Conservation (phyloP, 345 rosid genomes). For the Salix arbutifolia region DNA sequence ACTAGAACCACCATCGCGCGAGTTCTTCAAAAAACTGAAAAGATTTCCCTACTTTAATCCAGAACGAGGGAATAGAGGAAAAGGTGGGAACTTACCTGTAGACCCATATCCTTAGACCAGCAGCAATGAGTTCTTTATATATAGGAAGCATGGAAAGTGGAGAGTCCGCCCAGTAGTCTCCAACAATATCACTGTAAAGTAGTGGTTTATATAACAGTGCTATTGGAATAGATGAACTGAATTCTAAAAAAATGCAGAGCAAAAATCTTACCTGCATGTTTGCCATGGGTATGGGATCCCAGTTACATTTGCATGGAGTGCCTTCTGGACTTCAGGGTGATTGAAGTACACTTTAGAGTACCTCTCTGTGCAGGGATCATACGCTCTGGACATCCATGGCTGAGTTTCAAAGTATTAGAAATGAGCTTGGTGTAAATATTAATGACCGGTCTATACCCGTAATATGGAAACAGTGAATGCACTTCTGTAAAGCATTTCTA, state of each 20-base stretch:
- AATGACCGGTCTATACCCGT: not conserved
- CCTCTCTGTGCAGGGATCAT: conserved; percentile 95
- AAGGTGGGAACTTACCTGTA: conserved; percentile 49
- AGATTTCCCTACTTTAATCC: not conserved
- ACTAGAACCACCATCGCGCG: not conserved
- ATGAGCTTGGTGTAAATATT: not conserved
- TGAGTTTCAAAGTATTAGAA: conserved; percentile 27
- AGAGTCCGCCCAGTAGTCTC: conserved; percentile 73
- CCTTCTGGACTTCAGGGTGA: conserved; percentile 82
- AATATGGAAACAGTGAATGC: not conserved
- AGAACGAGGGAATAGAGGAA: not conserved
- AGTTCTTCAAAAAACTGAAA: not conserved
- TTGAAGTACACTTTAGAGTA: conserved; percentile 74
- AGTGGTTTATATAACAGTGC: not conserved
- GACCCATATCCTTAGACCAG: conserved; percentile 81
- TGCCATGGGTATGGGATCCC: conserved; percentile 69
- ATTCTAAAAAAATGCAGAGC: not conserved
- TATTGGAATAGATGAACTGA: not conserved
- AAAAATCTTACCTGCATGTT: conserved; percentile 62
- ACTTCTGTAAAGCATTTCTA: not conserved
- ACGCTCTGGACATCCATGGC: conserved; percentile 98
- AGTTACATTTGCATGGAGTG: conserved; percentile 86
- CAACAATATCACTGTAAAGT: conserved; percentile 54
- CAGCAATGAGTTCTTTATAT: conserved; percentile 78
- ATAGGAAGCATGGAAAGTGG: conserved; percentile 93